Conservation (phyloP, 2,329 filamentous ascomycete genomes). For the Pseudogymnoascus sp. region DNA sequence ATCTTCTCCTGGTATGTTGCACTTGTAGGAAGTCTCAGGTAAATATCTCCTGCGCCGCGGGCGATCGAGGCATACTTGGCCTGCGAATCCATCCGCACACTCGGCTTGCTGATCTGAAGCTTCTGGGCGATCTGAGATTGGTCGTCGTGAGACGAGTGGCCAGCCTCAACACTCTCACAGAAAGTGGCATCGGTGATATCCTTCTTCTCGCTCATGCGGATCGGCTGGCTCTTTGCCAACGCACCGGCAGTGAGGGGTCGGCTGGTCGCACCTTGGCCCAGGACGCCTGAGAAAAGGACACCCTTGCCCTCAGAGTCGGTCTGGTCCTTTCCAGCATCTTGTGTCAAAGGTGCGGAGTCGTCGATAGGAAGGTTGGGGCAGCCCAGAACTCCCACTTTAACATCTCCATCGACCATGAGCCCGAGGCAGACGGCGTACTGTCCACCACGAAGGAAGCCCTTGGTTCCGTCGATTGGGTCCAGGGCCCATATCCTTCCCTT, state of each 20-base stretch:
- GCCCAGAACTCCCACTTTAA: constrained; percentile 88
- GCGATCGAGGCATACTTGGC: constrained; percentile 97
- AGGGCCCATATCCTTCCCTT: constrained; percentile 87
- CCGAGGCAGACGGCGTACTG: constrained; percentile 95
- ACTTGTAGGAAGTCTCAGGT: constrained; percentile 78
- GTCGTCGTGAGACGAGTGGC: constrained; percentile 83
- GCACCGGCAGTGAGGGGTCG: constrained; percentile 57
- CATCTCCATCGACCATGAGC: constrained; percentile 85
- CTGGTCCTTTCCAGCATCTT: constrained; percentile 66
- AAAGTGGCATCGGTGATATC: constrained; percentile 79
- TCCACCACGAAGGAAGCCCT: constrained; percentile 90
- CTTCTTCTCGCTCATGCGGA: constrained; percentile 70
- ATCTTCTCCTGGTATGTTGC: constrained; percentile 97
- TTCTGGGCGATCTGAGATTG: constrained; percentile 76
- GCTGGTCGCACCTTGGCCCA: constrained; percentile 72
- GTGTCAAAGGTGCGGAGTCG: constrained; percentile 63
- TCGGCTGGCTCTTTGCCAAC: constrained; percentile 51
- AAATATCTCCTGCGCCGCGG: constrained; percentile 87
- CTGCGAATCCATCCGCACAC: constrained; percentile 94
- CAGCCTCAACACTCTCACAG: constrained; percentile 93
- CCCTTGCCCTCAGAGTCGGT: constrained; percentile 69
- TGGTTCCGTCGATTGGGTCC: constrained; percentile 96
- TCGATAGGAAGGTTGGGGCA: constrained; percentile 93
- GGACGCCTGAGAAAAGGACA: constrained; percentile 79
- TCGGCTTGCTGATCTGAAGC: constrained; percentile 81